These are phyloP conservation scores for Picochlorum sp. DNA, from an alignment of 139 green algal genomes.

Conservation along the genomic window DNA sequence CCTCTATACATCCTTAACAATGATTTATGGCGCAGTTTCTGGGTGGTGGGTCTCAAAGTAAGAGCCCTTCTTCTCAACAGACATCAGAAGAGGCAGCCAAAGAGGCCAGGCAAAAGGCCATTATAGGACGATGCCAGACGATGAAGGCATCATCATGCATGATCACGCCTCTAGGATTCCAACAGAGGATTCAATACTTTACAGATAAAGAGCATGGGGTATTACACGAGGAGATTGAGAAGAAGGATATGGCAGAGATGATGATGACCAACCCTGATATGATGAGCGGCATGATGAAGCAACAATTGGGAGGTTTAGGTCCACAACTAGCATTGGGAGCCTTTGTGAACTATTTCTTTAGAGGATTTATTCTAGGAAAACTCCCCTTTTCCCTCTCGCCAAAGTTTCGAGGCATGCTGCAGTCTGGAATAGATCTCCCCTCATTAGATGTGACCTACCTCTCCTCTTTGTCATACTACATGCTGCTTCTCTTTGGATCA, in stretches of 20 bases:
- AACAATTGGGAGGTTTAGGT: conserved; percentile 63
- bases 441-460: conserved; percentile 86
- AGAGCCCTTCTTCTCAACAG: background rate
- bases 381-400: conserved; percentile 77
- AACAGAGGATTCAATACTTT: conserved; percentile 54
- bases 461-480: conserved; percentile 85
- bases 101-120: conserved; percentile 57
- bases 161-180: conserved; percentile 42
- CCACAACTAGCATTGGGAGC: conserved; percentile 69
- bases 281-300: conserved; percentile 87
- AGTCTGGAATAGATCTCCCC: conserved; percentile 81
- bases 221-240: conserved; percentile 49
- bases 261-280: conserved; percentile 81
- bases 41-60: background rate
- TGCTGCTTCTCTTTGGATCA: conserved; percentile 80
- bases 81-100: background rate
- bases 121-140: conserved; percentile 40
- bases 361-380: conserved; percentile 86
- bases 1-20: background rate
- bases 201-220: conserved; percentile 56
- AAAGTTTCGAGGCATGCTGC: conserved; percentile 78
- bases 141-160: conserved; percentile 36
- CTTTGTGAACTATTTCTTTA: conserved; percentile 75
- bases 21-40: conserved; percentile 12
- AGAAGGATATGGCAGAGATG: conserved; percentile 58